Evolutionary conservation across 2,329 filamentous ascomycete genomes (phyloP), one percentile per base, ranked within the genome.

Genomic region (Ciborinia camelliae): DNA sequence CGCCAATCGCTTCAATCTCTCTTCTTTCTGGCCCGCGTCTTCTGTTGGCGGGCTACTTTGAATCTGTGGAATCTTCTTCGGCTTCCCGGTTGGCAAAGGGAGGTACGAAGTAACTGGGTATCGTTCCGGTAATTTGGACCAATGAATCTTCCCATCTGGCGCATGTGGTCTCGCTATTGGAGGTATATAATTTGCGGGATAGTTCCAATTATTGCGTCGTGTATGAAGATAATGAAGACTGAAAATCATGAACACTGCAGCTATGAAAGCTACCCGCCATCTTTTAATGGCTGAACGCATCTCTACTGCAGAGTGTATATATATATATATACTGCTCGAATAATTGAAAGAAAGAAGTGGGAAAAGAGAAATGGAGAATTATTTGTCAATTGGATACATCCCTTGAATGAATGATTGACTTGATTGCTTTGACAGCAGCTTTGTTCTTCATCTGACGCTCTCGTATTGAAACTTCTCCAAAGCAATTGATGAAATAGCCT

Each of bases 61-160:
- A 3, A 75, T 68, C 1, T 48, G 30, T 2, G 74, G 73, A 10
- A 75, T 74, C 37, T 66, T 64, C 32, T 66, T 68, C 10, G 72
- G 66, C 10, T 26, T 58, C 14, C 72, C 73, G 7, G 68, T 70
- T 1, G 73, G 74, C 7, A 75, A 61, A n/a, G 71, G 64, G 18
- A 72, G 72, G 12, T 68, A 63, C n/a, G 69, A 68, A 3, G 66
- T 62, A 3, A 75, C 70, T 2, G 73, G 72, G 54, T 72, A 71
- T 59, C 66, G 64, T 14, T 75, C 71, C 12, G 71, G 70, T 10
- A 71, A 66, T 58, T 74, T 74, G 28, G 52, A 66, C 70, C 71
- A 75, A 66, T 80, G 80, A 63, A 87, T 86, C 55, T 87, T 78
- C n/a, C 84, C 81, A 65, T 82, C 79, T 6, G 89, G 75, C 0